Evolutionary conservation across 192 early-diverging fungal species (phyloP), one percentile per base, ranked within the genome.

Genomic region (Backusella australiensis): DNA sequence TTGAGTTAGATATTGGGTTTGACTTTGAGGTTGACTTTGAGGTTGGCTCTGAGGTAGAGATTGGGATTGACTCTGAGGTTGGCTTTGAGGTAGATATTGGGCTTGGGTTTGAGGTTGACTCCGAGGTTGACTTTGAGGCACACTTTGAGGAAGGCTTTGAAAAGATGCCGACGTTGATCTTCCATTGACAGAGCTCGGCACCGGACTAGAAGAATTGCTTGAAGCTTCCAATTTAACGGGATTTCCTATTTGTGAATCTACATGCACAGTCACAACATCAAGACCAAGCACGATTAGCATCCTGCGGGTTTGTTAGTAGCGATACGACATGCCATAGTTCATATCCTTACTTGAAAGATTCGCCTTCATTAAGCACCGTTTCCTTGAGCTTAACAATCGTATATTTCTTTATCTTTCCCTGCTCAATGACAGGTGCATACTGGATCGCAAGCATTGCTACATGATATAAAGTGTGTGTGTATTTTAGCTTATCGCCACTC

Each of bases 401-500:
- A 69, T 90, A 75, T 76, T 86, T 90, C 53, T 75, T 44, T n/a
- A 94, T 69, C 1, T 72, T 75, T 11, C 81, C 83, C 3, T 75
- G 72, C 12, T 80, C 82, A n/a, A 91, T 78, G 29, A 87, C 38
- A 8, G 52, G 74, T 74, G 89, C 89, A 38, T 88, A 77, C 19
- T 83, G 78, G 3, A 86, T 86, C 12, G 84, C 83, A 36, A 94
- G 82, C 90, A 94, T 92, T 6, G 89, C 90, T 91, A 78, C 39
- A 17, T 15, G 1, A 39, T 2, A 32, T 32, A 39, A 53, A 14
- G 3, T 0, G 23, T 63, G 23, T 32, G 32, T 32, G 32, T 63
- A 23, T 6, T 29, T 63, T 41, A 36, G 68, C 3, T 52, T 71
- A 14, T 65, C 7, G 66, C 67, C 17, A 79, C 26, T 72, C n/a